Evolutionary conservation across 352 stramenopile genomes (phyloP).

Genomic region (Pythium folliculosum): DNA sequence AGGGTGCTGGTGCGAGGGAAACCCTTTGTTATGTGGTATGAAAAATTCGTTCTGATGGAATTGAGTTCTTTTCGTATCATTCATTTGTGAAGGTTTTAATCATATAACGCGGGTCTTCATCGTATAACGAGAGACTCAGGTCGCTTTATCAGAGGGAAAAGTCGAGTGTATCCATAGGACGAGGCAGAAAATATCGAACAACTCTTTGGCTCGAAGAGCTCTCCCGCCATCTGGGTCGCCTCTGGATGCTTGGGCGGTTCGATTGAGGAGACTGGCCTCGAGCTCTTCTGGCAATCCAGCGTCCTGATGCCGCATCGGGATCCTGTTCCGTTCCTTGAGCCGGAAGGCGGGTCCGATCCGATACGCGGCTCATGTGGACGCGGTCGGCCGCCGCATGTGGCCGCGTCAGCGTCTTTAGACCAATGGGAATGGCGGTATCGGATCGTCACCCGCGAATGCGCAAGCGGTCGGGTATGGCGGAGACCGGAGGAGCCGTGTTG

Average conservation of each 20-base stretch:
- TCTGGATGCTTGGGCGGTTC: neutral
- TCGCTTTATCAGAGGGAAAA: neutral
- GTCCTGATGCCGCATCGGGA: too few species aligned
- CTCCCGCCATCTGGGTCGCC: neutral
- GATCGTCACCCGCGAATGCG: slow-evolving; percentile 2
- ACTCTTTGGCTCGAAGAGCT: neutral
- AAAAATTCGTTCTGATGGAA: too few species aligned
- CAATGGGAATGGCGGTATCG: neutral
- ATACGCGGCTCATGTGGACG: neutral
- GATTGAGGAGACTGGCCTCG: slow-evolving; percentile 4
- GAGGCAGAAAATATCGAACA: slow-evolving; percentile 1
- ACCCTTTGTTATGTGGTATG: neutral
- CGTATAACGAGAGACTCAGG: slow-evolving; percentile 6
- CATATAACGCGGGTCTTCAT: neutral
- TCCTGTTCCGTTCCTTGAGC: too few species aligned
- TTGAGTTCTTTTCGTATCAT: neutral
- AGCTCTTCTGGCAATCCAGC: too few species aligned
- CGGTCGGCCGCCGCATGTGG: too few species aligned
- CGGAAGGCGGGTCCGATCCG: too few species aligned
- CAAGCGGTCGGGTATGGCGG: neutral
- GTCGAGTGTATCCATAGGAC: neutral
- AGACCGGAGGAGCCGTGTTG: neutral
- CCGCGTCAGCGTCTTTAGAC: neutral
- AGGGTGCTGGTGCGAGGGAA: neutral
- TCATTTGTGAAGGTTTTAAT: neutral